A percentile compares a stretch with the other conserved stretches of the same genome.
These are phyloP conservation scores for Kluyveromyces sp. DNA, from an alignment of 1,139 yeast species.

Conservation along the genomic window DNA sequence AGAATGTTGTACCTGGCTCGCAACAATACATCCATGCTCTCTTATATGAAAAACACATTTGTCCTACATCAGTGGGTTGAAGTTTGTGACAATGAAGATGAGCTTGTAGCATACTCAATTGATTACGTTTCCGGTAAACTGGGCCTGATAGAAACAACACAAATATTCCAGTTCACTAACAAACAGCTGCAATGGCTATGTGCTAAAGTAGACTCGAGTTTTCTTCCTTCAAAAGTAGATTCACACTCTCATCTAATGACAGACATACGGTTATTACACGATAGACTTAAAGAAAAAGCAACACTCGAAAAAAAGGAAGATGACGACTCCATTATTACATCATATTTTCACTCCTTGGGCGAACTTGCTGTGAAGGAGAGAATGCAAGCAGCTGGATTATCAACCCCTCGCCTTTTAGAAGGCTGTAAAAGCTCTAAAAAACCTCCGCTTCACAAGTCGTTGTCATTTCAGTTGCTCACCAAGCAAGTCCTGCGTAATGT, in stretches of 20 bases:
- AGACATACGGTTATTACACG: too few species aligned
- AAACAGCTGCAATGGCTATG: conserved; percentile 4
- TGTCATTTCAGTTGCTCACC: conserved; percentile 24
- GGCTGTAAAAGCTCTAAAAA: neutral
- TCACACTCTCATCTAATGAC: too few species aligned
- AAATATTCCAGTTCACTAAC: neutral
- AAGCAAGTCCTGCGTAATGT: conserved; percentile 19
- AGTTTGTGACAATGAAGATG: neutral
- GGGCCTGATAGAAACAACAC: neutral
- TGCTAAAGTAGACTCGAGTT: neutral
- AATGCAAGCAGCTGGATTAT: too few species aligned
- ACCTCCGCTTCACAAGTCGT: conserved; percentile 10
- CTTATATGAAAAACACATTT: neutral
- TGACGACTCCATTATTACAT: neutral
- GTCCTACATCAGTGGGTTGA: neutral
- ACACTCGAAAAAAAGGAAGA: neutral
- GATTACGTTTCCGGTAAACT: conserved; percentile 1
- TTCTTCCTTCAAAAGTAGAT: too few species aligned
- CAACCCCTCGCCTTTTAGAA: neutral
- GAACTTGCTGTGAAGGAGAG: neutral
- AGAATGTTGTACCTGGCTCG: neutral
- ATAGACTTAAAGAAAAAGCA: neutral
- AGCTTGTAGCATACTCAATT: neutral
- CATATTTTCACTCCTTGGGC: neutral
- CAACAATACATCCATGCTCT: neutral